These are phyloP conservation scores for Rhodamnia rubescens DNA, from an alignment of 345 rosid genomes.

Conservation along the genomic window DNA sequence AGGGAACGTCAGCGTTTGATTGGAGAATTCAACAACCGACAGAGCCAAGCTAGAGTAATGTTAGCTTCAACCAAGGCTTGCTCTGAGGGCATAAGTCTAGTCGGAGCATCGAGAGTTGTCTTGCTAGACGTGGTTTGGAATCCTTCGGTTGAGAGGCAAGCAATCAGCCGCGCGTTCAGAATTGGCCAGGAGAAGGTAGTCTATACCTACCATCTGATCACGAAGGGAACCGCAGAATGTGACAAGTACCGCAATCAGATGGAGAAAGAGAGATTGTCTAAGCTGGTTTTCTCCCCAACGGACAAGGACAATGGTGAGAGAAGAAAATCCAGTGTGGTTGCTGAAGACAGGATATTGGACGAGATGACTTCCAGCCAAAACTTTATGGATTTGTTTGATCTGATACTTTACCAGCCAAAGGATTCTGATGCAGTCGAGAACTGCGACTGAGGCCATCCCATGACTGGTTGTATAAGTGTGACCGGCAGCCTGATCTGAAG, in stretches of 20 bases:
- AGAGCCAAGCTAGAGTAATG: constrained; percentile 43
- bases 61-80: constrained; percentile 73
- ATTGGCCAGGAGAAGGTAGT: constrained; percentile 63
- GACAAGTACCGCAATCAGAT: constrained; percentile 39
- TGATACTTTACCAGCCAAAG: constrained; percentile 19
- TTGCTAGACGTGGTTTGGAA: constrained; percentile 81
- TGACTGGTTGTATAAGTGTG: not conserved
- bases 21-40: constrained; percentile 39
- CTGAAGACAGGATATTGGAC: constrained; percentile 22
- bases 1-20: constrained; percentile 38
- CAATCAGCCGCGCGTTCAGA: constrained; percentile 70
- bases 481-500: not conserved
- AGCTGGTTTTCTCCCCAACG: constrained; percentile 36
- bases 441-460: not conserved
- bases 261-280: constrained; percentile 35
- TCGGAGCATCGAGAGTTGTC: constrained; percentile 81
- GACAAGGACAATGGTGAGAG: not conserved
- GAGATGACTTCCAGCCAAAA: constrained; percentile 11
- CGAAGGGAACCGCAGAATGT: constrained; percentile 38
- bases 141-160: constrained; percentile 78
- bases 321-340: not conserved
- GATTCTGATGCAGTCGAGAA: constrained; percentile 8
- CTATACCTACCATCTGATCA: constrained; percentile 52
- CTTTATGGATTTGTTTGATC: constrained; percentile 9
- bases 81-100: constrained; percentile 64